Evolutionary conservation across 306 rosid species (phyloP).

Genomic region (Citrullus mucosospermus): DNA sequence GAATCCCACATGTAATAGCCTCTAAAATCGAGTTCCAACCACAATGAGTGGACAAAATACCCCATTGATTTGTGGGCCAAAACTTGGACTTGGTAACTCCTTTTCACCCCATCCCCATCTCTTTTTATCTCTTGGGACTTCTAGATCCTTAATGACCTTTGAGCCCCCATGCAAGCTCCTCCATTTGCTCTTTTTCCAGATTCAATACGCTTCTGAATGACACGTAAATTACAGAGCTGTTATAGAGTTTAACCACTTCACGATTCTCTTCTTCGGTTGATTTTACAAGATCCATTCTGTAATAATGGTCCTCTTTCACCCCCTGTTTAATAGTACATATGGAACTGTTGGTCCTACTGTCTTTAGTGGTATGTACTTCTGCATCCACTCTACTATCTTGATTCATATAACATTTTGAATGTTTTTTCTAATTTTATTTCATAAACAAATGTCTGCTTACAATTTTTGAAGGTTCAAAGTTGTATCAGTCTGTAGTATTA

Average conservation of each 20-base stretch:
- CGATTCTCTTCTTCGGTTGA: neutral
- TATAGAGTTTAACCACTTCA: neutral
- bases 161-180: neutral
- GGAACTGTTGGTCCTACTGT: constrained; percentile 18
- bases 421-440: no score
- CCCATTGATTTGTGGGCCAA: neutral
- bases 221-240: neutral
- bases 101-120: neutral
- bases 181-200: neutral
- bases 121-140: neutral
- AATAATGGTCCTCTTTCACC: neutral
- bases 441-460: no score
- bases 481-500: no score
- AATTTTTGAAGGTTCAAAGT: no score
- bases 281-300: neutral
- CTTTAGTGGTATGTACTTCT: neutral
- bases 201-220: neutral
- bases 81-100: neutral
- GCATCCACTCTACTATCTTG: neutral
- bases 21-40: neutral
- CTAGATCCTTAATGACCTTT: neutral
- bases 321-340: constrained; percentile 2
- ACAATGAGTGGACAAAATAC: neutral
- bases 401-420: neutral
- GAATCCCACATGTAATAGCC: neutral